These are phyloP conservation scores for Geosmithia morbida DNA, from an alignment of 2,329 filamentous ascomycete species.

Conservation along the genomic window DNA sequence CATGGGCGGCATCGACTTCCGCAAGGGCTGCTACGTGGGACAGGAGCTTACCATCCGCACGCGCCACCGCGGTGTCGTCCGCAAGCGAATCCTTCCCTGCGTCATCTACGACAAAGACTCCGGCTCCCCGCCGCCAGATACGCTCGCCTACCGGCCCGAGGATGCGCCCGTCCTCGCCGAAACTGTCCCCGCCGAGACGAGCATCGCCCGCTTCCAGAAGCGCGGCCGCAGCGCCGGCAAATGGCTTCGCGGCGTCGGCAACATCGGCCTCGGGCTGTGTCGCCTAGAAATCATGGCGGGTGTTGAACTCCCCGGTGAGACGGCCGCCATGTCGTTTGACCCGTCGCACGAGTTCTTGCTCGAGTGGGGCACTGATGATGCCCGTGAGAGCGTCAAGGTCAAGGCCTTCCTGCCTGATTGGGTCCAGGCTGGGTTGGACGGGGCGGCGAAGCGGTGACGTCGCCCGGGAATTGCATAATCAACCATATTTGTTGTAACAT, in stretches of 20 bases:
- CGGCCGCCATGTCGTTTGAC: slow-evolving; percentile 47
- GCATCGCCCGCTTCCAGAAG: slow-evolving; percentile 35
- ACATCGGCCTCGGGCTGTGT: slow-evolving; percentile 76
- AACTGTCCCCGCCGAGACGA: slow-evolving; percentile 27
- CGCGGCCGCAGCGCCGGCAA: slow-evolving; percentile 64
- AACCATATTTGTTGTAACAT: background rate
- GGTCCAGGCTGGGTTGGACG: slow-evolving; percentile 32
- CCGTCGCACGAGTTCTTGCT: slow-evolving; percentile 49
- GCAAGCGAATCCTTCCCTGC: slow-evolving; percentile 78
- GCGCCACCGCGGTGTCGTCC: slow-evolving; percentile 82
- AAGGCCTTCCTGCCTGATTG: slow-evolving; percentile 80
- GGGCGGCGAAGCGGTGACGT: slow-evolving; percentile 4
- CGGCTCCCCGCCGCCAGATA: slow-evolving; percentile 11
- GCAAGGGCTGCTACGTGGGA: slow-evolving; percentile 92
- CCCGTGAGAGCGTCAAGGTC: slow-evolving; percentile 30
- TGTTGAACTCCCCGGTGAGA: slow-evolving; percentile 53
- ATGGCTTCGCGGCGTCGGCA: slow-evolving; percentile 64
- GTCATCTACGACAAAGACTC: slow-evolving; percentile 45
- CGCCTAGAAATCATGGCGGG: slow-evolving; percentile 86
- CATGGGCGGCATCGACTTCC: slow-evolving; percentile 76
- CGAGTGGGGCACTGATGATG: slow-evolving; percentile 28
- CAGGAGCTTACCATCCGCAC: slow-evolving; percentile 96
- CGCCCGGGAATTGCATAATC: background rate
- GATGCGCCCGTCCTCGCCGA: slow-evolving; percentile 14
- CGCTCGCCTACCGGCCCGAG: slow-evolving; percentile 32